Evolutionary conservation across 805 yeast species (phyloP), one percentile per base, ranked within the genome.

Genomic region (Yamadazyma kitorensis): DNA sequence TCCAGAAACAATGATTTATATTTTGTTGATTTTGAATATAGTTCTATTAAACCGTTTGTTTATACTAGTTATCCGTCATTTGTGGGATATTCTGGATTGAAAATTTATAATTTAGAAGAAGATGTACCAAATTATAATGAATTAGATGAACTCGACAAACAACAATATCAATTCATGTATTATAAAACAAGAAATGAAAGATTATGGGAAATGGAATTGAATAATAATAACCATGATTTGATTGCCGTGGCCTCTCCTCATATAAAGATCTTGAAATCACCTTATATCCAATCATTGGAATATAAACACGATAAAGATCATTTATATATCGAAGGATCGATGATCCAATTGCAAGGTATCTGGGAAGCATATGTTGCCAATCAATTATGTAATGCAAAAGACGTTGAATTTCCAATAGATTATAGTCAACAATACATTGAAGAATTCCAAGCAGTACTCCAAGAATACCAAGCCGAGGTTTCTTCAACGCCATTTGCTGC

Each of bases 161-260:
- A 78, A 43, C 89, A 89, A 56, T 85, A 84, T 49, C 81, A 82
- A 50, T 89, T 84, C 62, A 86, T 91, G 80, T 81, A 81, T 59
- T 80, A 80, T 49, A 80, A 91, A 60, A 89, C 98, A 4, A 80
- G 96, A 70, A 87, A 89, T 56, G 95, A 91, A 61, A 80, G 83
- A 48, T 61, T 84, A 37, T 91, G 95, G 89, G 98, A 91, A 61
- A 61, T 75, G 40, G 75, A 80, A 17, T 68, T 89, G 47, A 86
- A 83, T 50, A 74, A 76, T 29, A 70, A 71, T 28, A 68, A 75
- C 36, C 81, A 78, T 43, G 76, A 78, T 27, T 70, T 89, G 41
- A 78, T 91, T 44, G 84, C 85, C 9, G 78, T 91, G 16, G 88
- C 87, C 44, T 79, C 86, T 6, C 85, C 93, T 1, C 96, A 96